Base-by-base conservation (phyloP, 2,329 filamentous ascomycete species). In the Colletotrichum agaves region DNA sequence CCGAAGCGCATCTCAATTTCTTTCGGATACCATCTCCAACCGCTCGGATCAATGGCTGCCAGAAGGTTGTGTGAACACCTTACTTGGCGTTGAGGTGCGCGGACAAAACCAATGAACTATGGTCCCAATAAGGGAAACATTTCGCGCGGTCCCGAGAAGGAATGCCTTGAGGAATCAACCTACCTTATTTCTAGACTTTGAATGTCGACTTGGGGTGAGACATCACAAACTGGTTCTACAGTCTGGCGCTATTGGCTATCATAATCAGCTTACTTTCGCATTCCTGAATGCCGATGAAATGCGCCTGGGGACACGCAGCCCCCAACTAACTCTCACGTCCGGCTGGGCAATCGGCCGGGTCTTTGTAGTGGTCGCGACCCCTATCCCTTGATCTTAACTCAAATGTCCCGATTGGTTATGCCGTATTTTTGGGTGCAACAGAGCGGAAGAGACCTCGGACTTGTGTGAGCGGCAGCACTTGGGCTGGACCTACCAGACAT, bases 221-320 rank as follows among this genome's bases (percentile, higher is more conserved):
- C 39, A 35, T 58, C 23, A 41, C 27, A 35, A 46, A 47, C n/a
- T n/a, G 2, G 10, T n/a, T 6, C 10, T 46, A 11, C 1, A 33
- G 17, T 5, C 1, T 12, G 19, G 4, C 2, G 3, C 8, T 8
- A 35, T 46, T 47, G 55, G 41, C 11, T 17, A 6, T 17, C 5
- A 35, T 8, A 15, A 46, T 56, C 10, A 27, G 21, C 39, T 19
- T 27, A 44, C 39, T 57, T 57, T n/a, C 53, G 37, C 53, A 21
- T 44, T 21, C 27, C 55, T 46, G 41, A 23, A 58, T 58, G 41
- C 46, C 55, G 55, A 58, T 58, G 27, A 27, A 31, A 4, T 19
- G 39, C 27, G 10, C 33, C 17, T 12, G 39, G 44, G 55, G 23
- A 58, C 7, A 5, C 33, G 55, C 17, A 37, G 55, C 41, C 39